Evolutionary conservation across 1,284 basidiomycete genomes (phyloP), one percentile per base, ranked within the genome.

Genomic region (Baeospora myosura): DNA sequence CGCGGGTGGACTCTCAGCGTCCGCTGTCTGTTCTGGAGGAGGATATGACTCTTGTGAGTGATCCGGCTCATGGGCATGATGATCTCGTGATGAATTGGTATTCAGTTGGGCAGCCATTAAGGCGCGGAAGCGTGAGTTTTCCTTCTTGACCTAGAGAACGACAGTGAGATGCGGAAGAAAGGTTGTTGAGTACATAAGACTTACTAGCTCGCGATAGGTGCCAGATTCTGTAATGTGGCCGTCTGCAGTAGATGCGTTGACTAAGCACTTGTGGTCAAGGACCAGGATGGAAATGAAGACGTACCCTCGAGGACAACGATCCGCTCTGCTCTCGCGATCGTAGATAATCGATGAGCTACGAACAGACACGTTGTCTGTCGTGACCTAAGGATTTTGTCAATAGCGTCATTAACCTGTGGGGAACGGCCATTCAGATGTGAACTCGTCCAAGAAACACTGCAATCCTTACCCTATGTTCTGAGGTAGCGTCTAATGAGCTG

Each of bases 61-160:
- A n/a, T n/a, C n/a, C n/a, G n/a, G 18, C 30, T 14, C 5, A 35
- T 35, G 24, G n/a, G 5, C 12, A 18, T 17, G 24, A 11, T 17
- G 16, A 12, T 35, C 33, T 35, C 20, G n/a, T 5, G 20, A 34
- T 14, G n/a, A 18, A 17, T 74, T 71, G 17, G 82, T 74, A 42
- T 68, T 74, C 26, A 93, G 65, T 55, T 94, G 90, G 2, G 89
- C 87, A 12, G 88, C 86, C 90, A 94, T 92, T 34, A 94, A 69
- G 6, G 68, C 66, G 12, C 32, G 16, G 37, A 94, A 94, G 34
- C 88, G 69, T 34, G 88, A 90, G 51, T 80, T 75, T 41, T 69
- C 66, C 22, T 68, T 70, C 43, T 74, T 69, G 22, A 82, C 72
- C 83, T 87, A 45, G 12, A 20, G 12, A 2, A 11, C 16, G 40